Evolutionary conservation across 805 yeast species (phyloP).

Genomic region (Kazachstania taianensis): DNA sequence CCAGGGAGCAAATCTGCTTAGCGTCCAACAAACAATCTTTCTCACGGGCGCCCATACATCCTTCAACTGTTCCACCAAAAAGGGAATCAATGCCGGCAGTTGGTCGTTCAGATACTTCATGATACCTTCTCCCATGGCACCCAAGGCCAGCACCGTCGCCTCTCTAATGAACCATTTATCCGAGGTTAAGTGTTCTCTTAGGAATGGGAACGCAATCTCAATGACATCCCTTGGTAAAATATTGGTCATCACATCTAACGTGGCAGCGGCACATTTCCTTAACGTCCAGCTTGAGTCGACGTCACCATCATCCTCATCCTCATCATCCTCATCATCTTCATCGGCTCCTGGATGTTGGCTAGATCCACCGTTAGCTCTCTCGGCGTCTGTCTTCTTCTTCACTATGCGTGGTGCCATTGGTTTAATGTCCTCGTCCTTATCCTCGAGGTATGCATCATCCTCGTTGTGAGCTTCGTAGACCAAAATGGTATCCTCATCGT

Average conservation of each 20-base stretch:
- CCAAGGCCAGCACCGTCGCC: slow-evolving; percentile 87
- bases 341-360: slow-evolving; percentile 52
- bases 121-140: slow-evolving; percentile 90
- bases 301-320: slow-evolving; percentile 61
- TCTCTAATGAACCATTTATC: slow-evolving; percentile 84
- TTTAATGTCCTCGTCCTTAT: slow-evolving; percentile 76
- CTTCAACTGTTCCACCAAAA: slow-evolving; percentile 64
- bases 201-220: slow-evolving; percentile 56
- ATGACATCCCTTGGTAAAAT: slow-evolving; percentile 59
- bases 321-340: slow-evolving; percentile 56
- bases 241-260: slow-evolving; percentile 72
- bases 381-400: slow-evolving; percentile 34
- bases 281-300: slow-evolving; percentile 76
- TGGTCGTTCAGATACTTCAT: slow-evolving; percentile 58
- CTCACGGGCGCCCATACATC: slow-evolving; percentile 79
- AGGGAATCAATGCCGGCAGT: slow-evolving; percentile 75
- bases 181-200: slow-evolving; percentile 60
- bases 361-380: slow-evolving; percentile 43
- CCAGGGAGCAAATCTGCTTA: slow-evolving; percentile 79
- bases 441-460: slow-evolving; percentile 70
- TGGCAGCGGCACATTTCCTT: slow-evolving; percentile 90
- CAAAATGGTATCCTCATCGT: slow-evolving; percentile 70
- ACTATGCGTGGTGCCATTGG: slow-evolving; percentile 67
- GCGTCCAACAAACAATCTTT: slow-evolving; percentile 92
- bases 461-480: slow-evolving; percentile 47